Percentiles rank a stretch among this genome's conserved stretches.
phyloP scores from a whole-genome alignment of 306 rosid genomes.

The Cicer bijugum region DNA sequence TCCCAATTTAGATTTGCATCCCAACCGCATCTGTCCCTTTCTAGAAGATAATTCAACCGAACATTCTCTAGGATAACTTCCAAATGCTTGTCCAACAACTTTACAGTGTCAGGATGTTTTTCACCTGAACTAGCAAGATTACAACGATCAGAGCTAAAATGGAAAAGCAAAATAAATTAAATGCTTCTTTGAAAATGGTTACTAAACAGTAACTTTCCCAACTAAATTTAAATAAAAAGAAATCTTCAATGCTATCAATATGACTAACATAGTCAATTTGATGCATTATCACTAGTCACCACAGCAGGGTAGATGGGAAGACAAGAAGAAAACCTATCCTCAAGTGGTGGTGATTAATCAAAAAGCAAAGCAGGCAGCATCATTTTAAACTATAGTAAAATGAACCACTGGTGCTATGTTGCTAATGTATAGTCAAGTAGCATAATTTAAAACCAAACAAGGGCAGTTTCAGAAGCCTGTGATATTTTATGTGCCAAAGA shows the following conservation, averaged over 20 bases:
- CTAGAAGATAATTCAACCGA: conserved; percentile 90
- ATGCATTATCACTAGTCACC: conserved; percentile 21
- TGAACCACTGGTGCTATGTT: conserved; percentile 31
- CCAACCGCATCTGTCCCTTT: conserved; percentile 83
- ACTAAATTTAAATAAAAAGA: conserved; percentile 32
- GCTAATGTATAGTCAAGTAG: conserved; percentile 10
- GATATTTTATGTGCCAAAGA: conserved; percentile 34
- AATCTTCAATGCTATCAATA: conserved; percentile 29
- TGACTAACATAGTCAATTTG: conserved; percentile 28
- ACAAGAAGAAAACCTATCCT: conserved; percentile 34
- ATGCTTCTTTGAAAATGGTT: conserved; percentile 25
- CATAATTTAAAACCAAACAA: conserved; percentile 19
- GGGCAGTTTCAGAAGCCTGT: conserved; percentile 15
- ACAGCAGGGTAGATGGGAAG: conserved; percentile 17
- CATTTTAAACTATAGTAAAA: conserved; percentile 35
- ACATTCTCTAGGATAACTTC: conserved; percentile 81
- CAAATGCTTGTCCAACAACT: conserved; percentile 66
- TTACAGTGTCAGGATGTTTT: conserved; percentile 44
- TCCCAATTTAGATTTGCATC: conserved; percentile 93
- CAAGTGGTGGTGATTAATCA: conserved; percentile 26
- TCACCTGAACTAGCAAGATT: conserved; percentile 57
- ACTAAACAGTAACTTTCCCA: conserved; percentile 17
- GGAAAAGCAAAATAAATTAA: conserved; percentile 6
- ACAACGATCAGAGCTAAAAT: conserved; percentile 43
- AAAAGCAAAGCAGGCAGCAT: conserved; percentile 29